These are phyloP conservation scores for Debaryomyces coudertii DNA, from an alignment of 1,139 yeast genomes.

Conservation along the genomic window DNA sequence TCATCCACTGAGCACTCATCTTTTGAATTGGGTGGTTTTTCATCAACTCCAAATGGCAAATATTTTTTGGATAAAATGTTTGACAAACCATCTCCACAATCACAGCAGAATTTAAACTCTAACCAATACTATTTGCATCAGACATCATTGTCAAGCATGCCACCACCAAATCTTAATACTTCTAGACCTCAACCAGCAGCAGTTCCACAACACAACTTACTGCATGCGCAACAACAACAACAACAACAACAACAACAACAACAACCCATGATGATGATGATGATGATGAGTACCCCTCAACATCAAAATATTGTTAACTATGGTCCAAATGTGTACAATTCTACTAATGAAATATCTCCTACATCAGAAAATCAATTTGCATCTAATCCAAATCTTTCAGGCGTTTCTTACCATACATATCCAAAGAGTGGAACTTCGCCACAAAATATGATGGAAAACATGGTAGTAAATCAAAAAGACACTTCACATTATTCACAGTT, in stretches of 20 bases:
- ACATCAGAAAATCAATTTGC: slow-evolving; percentile 17
- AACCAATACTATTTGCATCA: slow-evolving; percentile 27
- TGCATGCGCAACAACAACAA: slow-evolving; percentile 20
- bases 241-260: slow-evolving; percentile 14
- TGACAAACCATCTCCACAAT: slow-evolving; percentile 44
- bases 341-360: slow-evolving; percentile 15
- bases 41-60: slow-evolving; percentile 49
- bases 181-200: slow-evolving; percentile 12
- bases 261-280: slow-evolving; percentile 25
- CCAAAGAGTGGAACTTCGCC: slow-evolving; percentile 7
- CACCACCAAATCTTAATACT: slow-evolving; percentile 25
- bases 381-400: slow-evolving; percentile 11
- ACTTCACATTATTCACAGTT: slow-evolving; percentile 2
- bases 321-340: slow-evolving; percentile 16
- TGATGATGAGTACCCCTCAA: slow-evolving; percentile 53
- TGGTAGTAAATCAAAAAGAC: slow-evolving; percentile 3
- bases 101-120: slow-evolving; percentile 23
- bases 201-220: slow-evolving; percentile 17
- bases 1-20: slow-evolving; percentile 37
- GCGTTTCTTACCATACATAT: slow-evolving; percentile 6
- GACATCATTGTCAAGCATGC: slow-evolving; percentile 26
- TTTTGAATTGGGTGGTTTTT: slow-evolving; percentile 41
- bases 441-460: slow-evolving; percentile 1
- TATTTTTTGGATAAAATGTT: slow-evolving; percentile 44
- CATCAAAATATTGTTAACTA: slow-evolving; percentile 29